phyloP scores from a whole-genome alignment of 169 alveolate species.

The Theileria sp. region DNA sequence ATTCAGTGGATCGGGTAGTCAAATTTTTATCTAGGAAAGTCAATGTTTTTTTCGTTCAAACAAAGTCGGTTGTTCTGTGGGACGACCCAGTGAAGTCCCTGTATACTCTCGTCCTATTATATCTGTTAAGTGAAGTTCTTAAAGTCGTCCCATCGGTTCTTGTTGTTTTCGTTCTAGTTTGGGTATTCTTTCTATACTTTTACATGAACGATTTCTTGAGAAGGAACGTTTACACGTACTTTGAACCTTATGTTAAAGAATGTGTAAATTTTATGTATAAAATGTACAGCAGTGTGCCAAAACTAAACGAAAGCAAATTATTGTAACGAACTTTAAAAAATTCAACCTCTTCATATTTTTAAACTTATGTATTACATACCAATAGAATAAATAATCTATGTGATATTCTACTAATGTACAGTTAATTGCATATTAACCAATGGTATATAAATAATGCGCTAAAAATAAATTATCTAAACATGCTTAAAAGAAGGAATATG shows the following conservation, averaged over 20 bases:
- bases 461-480: too few species aligned
- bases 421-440: too few species aligned
- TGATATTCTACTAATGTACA: neutral
- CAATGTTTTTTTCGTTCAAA: neutral
- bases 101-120: constrained; percentile 23
- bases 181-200: constrained; percentile 42
- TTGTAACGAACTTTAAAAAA: neutral
- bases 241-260: constrained; percentile 25
- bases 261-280: neutral
- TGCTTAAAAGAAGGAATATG: too few species aligned
- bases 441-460: too few species aligned
- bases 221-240: constrained; percentile 22
- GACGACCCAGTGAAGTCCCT: constrained; percentile 37
- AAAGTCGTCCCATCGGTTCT: constrained; percentile 33
- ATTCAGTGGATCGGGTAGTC: neutral
- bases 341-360: neutral
- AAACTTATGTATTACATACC: too few species aligned
- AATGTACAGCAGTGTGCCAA: constrained; percentile 44
- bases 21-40: constrained; percentile 15
- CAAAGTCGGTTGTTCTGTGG: constrained; percentile 31
- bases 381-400: too few species aligned
- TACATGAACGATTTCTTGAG: constrained; percentile 34
- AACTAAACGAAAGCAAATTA: constrained; percentile 28
- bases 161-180: constrained; percentile 24
- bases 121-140: constrained; percentile 27